Evolutionary conservation across 768 basidiomycete genomes (phyloP), one percentile per base, ranked within the genome.

Genomic region (Podaxis carcinomalis): DNA sequence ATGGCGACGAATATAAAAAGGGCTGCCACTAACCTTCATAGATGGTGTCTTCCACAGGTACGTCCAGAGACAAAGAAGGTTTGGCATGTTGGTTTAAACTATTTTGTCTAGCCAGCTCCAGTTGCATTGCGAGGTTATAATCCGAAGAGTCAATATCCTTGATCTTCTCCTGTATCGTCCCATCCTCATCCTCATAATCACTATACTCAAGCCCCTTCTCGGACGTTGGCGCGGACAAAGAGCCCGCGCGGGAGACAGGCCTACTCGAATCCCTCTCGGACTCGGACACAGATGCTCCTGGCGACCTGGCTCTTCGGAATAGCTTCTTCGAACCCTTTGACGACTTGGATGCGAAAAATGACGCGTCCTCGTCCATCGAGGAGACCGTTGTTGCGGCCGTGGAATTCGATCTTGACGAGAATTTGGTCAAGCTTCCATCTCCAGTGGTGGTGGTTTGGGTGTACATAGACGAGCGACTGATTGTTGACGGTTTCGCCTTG

Each of bases 81-180:
- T 81, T 80, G 16, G 78, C 80, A 61, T 83, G 81, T 66, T 93
- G 92, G 70, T 82, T 90, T 68, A 87, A 80, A 69, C 92, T 93
- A 69, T 97, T 97, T 65, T 83, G 83, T 62, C 92, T 78, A 4
- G 95, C 95, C 52, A 96, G 76, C 63, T 92, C 92, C 55, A 97
- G 74, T 51, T 89, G 87, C 75, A 84, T 79, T 21, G 87, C 81
- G 56, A 96, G 77, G 69, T 95, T 90, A 66, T 82, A 81, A 68
- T 93, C 92, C 14, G 88, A 90, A 53, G 83, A 77, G 63, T 91
- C 87, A 64, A 83, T 73, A 4, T 71, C 73, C 64, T 69, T 77
- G 64, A 70, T 67, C 56, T 73, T 69, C 10, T 73, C 71, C 52
- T 72, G 60, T 55, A 77, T 71, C 6, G 76, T 73, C 14, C 73